A percentile compares a stretch with the other conserved stretches of the same genome.
phyloP scores from a whole-genome alignment of 495 filamentous ascomycete genomes.

The Penicillium lagena region DNA sequence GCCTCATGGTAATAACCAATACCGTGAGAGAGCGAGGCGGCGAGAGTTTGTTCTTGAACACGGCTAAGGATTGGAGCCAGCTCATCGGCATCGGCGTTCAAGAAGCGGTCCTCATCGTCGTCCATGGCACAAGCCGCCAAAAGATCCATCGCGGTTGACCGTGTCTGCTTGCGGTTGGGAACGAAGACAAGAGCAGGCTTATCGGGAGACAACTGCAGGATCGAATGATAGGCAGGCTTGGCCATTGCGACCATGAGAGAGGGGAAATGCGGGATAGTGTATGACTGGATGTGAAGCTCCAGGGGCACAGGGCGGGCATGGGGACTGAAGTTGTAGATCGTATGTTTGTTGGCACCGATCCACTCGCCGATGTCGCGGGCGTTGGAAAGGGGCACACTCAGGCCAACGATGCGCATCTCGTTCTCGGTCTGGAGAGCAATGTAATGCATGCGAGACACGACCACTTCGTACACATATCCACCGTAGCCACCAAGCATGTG shows the following conservation, averaged over 20 bases:
- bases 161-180: conserved; percentile 84
- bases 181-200: conserved; percentile 91
- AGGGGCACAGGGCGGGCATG: conserved; percentile 79
- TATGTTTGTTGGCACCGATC: conserved; percentile 98
- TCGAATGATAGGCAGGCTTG: conserved; percentile 80
- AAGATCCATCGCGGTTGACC: conserved; percentile 84
- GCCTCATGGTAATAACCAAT: conserved; percentile 98
- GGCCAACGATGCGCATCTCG: conserved; percentile 77
- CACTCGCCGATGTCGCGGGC: conserved; percentile 92
- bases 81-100: conserved; percentile 73
- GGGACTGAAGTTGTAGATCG: conserved; percentile 97
- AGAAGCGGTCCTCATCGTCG: conserved; percentile 89
- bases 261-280: conserved; percentile 92
- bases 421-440: conserved; percentile 84
- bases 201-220: conserved; percentile 76
- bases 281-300: conserved; percentile 93
- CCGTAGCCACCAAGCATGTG: conserved; percentile 89
- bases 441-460: conserved; percentile 96
- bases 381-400: conserved; percentile 91
- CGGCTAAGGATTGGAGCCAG: conserved; percentile 74
- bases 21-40: conserved; percentile 88
- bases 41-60: conserved; percentile 78
- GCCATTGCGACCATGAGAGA: conserved; percentile 98
- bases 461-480: conserved; percentile 89
- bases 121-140: conserved; percentile 77